Evolutionary conservation across 2,329 filamentous ascomycete species (phyloP).

Genomic region (Exophiala sp.): DNA sequence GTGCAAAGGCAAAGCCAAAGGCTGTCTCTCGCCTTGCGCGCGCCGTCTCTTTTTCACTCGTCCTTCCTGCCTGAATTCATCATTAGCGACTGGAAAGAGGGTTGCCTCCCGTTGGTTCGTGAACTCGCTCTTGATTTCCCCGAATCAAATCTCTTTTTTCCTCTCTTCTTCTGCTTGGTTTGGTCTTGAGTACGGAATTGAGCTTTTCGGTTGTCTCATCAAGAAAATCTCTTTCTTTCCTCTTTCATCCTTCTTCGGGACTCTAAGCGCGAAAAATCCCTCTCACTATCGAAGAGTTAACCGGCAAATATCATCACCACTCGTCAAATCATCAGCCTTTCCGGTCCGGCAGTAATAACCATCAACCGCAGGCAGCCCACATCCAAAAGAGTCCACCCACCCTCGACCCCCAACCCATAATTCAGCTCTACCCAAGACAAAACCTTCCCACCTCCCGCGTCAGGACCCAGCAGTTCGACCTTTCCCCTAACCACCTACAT

Average conservation of each 20-base stretch:
- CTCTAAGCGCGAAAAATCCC: neutral
- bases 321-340: no score
- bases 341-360: neutral
- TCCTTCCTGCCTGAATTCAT: constrained; percentile 1
- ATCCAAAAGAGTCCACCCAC: constrained; percentile 1
- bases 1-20: neutral
- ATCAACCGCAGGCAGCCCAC: neutral
- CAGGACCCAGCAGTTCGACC: constrained; percentile 20
- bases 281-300: no score
- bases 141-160: constrained; percentile 8
- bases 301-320: no score
- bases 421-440: constrained; percentile 14
- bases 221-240: neutral
- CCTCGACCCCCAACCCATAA: constrained; percentile 17
- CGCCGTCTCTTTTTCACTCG: neutral
- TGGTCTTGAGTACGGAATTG: neutral
- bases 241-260: neutral
- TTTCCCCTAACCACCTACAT: constrained; percentile 6
- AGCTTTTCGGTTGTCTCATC: neutral
- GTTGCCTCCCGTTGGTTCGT: neutral
- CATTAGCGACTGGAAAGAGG: neutral
- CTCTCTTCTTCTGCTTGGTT: constrained; percentile 5
- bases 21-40: neutral
- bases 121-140: neutral
- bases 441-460: constrained; percentile 24